These are phyloP conservation scores for Suaeda aralocaspica DNA, from an alignment of 148 eudicot species.

Conservation along the genomic window DNA sequence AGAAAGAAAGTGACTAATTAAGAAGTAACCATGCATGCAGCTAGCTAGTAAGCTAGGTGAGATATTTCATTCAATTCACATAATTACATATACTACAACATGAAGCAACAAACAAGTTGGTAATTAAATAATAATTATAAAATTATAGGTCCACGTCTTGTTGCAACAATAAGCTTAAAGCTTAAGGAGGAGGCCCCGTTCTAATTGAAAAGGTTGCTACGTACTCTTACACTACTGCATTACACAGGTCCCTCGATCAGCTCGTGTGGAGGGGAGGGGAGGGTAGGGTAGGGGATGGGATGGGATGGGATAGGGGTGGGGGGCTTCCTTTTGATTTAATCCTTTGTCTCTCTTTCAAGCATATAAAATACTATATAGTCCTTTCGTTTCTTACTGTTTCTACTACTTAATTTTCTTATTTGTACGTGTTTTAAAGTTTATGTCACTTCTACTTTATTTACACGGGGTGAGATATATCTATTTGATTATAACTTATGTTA, in stretches of 20 bases:
- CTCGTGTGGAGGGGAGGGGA: too few relatives aligned
- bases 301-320: too few relatives aligned
- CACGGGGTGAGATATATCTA: too few relatives aligned
- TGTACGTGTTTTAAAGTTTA: too few relatives aligned
- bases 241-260: slow-evolving; percentile 30
- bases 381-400: not conserved
- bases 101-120: not conserved
- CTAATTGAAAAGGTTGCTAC: not conserved
- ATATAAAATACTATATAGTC: not conserved
- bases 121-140: too few relatives aligned
- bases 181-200: slow-evolving; percentile 6
- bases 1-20: slow-evolving; percentile 1
- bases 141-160: too few relatives aligned
- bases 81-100: slow-evolving; percentile 12
- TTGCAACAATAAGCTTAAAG: slow-evolving; percentile 19
- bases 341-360: not conserved
- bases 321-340: slow-evolving; percentile 17
- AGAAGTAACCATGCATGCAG: slow-evolving; percentile 15
- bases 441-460: too few relatives aligned
- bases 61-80: too few relatives aligned
- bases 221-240: not conserved
- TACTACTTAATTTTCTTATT: too few relatives aligned
- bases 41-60: too few relatives aligned
- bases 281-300: too few relatives aligned
- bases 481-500: too few relatives aligned